phyloP scores from a whole-genome alignment of 2,329 filamentous ascomycete genomes.

The Lasiodiplodia sp. region DNA sequence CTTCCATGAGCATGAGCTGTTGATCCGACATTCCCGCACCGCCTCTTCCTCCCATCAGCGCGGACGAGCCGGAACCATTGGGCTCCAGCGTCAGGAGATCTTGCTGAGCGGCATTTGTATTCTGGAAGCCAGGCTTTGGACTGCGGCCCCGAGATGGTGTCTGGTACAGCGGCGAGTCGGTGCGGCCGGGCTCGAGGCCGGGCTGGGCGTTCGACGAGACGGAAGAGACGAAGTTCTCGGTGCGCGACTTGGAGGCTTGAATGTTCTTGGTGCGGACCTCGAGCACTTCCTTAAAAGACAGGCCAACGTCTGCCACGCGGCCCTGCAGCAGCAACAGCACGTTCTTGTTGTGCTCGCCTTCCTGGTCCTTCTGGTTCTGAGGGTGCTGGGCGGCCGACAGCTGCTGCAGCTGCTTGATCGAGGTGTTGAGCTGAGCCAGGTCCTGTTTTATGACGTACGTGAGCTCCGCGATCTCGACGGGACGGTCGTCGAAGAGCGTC shows the following conservation, averaged over 20 bases:
- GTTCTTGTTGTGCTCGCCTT: slow-evolving; percentile 98
- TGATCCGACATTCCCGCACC: slow-evolving; percentile 72
- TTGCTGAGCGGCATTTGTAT: slow-evolving; percentile 53
- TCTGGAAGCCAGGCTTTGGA: slow-evolving; percentile 53
- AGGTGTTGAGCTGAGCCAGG: slow-evolving; percentile 81
- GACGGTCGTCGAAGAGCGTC: slow-evolving; percentile 95
- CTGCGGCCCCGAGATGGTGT: slow-evolving; percentile 73
- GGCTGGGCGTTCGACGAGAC: slow-evolving; percentile 68
- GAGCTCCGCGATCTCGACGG: slow-evolving; percentile 95
- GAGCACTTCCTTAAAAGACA: slow-evolving; percentile 96
- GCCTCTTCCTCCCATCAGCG: slow-evolving; percentile 23
- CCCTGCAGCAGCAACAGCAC: slow-evolving; percentile 91
- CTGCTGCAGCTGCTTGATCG: slow-evolving; percentile 82
- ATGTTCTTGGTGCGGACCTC: slow-evolving; percentile 98
- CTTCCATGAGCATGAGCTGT: slow-evolving; percentile 86
- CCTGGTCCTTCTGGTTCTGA: slow-evolving; percentile 66
- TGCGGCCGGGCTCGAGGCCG: slow-evolving; percentile 69
- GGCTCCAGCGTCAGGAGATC: slow-evolving; percentile 88
- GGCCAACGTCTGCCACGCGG: slow-evolving; percentile 88
- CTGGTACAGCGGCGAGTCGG: slow-evolving; percentile 85
- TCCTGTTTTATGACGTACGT: slow-evolving; percentile 99
- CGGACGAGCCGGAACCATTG: slow-evolving; percentile 49
- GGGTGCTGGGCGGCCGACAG: slow-evolving; percentile 81
- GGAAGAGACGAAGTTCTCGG: slow-evolving; percentile 94
- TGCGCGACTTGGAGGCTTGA: slow-evolving; percentile 87